Percentiles rank a stretch among this genome's conserved stretches.
These are phyloP conservation scores for Aspergillus quadrilineatus DNA, from an alignment of 2,329 filamentous ascomycete species.

Conservation along the genomic window DNA sequence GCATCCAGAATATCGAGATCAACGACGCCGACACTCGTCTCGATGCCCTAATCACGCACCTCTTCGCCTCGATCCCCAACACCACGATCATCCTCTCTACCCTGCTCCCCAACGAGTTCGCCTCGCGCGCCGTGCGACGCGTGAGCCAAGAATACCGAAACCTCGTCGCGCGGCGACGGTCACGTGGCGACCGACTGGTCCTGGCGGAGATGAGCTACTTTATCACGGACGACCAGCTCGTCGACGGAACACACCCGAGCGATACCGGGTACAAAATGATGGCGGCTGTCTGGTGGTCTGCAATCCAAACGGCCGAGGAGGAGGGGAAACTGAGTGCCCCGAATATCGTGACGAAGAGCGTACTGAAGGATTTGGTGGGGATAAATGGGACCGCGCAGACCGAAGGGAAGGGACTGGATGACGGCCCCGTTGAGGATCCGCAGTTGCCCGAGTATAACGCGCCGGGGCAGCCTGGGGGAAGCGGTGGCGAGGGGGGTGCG, in stretches of 20 bases:
- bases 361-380: background rate
- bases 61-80: conserved; percentile 24
- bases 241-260: conserved; percentile 26
- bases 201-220: conserved; percentile 29
- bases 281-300: conserved; percentile 31
- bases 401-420: conserved; percentile 1
- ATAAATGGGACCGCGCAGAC: background rate
- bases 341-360: background rate
- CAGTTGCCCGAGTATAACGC: conserved; percentile 6
- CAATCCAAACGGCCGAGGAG: conserved; percentile 20
- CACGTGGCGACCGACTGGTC: conserved; percentile 21
- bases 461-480: conserved; percentile 2
- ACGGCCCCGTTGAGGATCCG: conserved; percentile 8
- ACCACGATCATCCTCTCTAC: conserved; percentile 37
- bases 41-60: conserved; percentile 23
- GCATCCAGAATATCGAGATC: conserved; percentile 24
- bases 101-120: conserved; percentile 26
- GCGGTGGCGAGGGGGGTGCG: background rate
- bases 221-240: conserved; percentile 18
- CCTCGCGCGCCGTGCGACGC: background rate
- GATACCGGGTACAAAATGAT: conserved; percentile 27
- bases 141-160: conserved; percentile 29
- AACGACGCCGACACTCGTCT: conserved; percentile 24
- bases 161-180: conserved; percentile 23
- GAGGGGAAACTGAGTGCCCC: conserved; percentile 3